phyloP scores from a whole-genome alignment of 2,329 filamentous ascomycete genomes.

The Exophiala aquamarina region DNA sequence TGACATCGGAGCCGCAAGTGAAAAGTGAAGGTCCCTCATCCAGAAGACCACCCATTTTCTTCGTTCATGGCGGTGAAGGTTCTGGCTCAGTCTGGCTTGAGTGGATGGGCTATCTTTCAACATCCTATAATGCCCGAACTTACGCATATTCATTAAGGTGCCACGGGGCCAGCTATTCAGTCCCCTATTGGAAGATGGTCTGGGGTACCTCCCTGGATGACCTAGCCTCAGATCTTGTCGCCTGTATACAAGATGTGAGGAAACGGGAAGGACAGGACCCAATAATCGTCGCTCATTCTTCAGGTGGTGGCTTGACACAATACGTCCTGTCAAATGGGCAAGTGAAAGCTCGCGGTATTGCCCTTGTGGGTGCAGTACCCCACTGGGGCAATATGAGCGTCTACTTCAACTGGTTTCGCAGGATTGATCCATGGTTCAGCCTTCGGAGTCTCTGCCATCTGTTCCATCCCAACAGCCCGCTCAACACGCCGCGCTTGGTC shows the following conservation, averaged over 20 bases:
- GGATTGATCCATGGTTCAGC: slow-evolving; percentile 50
- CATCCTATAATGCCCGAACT: slow-evolving; percentile 40
- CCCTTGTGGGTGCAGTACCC: slow-evolving; percentile 49
- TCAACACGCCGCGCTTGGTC: slow-evolving; percentile 51
- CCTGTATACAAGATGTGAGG: slow-evolving; percentile 36
- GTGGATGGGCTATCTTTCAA: slow-evolving; percentile 52
- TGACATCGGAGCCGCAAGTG: slow-evolving; percentile 28
- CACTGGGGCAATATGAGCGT: slow-evolving; percentile 46
- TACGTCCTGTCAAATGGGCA: slow-evolving; percentile 42
- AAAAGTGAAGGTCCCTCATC: slow-evolving; percentile 20
- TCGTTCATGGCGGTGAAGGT: slow-evolving; percentile 57
- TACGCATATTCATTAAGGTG: slow-evolving; percentile 56
- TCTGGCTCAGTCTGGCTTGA: slow-evolving; percentile 54
- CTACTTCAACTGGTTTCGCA: slow-evolving; percentile 47
- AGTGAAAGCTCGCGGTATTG: slow-evolving; percentile 46
- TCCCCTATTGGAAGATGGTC: slow-evolving; percentile 50
- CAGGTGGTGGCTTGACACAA: slow-evolving; percentile 53
- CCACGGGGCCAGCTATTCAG: slow-evolving; percentile 54
- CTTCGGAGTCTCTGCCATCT: slow-evolving; percentile 49
- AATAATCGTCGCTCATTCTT: slow-evolving; percentile 53
- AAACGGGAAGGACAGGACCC: slow-evolving; percentile 34
- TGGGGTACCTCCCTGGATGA: slow-evolving; percentile 46
- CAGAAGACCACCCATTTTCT: slow-evolving; percentile 45
- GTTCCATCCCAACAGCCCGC: slow-evolving; percentile 53
- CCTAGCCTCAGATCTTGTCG: slow-evolving; percentile 48